Base-by-base conservation (phyloP, 208 protist genomes). In the Lotmaria passim region DNA sequence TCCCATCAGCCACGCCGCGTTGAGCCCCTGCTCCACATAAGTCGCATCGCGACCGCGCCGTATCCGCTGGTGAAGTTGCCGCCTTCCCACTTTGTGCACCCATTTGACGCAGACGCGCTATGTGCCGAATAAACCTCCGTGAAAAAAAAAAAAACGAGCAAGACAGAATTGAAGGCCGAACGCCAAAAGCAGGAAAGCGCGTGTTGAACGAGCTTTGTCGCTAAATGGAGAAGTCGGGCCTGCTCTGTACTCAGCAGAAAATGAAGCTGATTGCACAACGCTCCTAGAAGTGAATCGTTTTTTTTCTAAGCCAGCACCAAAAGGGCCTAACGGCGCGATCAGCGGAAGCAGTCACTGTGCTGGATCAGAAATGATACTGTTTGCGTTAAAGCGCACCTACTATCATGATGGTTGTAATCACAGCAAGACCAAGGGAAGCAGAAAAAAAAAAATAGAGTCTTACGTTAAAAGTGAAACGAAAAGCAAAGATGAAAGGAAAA, bases 51-150 rank as follows among this genome's bases (percentile, higher is more conserved):
- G 47, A 28, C 19, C n/a, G 34, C 31, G n/a, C 17, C 10, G 6
- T 17, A 15, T 14, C 26, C 21, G 38, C 28, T 0, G 55, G 30
- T 44, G 62, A 24, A 33, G 36, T 15, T 21, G 44, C 43, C 2
- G 21, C 23, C 36, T 75, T 75, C 15, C 44, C 61, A 55, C n/a
- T 75, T 15, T 33, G 60, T 14, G 69, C 55, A 1, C 69, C 69
- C 69, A 75, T 75, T 36, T 47, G 28, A 36, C 41, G 19, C 39
- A 24, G 28, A n/a, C n/a, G n/a, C n/a, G n/a, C n/a, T n/a, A n/a
- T n/a, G n/a, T n/a, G n/a, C n/a, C 30, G 17, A n/a, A 44, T 3
- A 24, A 38, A 33, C 7, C 7, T 23, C 10, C 2, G 34, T 5
- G 19, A n/a, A 26, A 7, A 26, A 51, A 38, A 34, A 64, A 47